Evolutionary conservation across 1,284 basidiomycete species (phyloP).

Genomic region (Nidula niveotomentosa): DNA sequence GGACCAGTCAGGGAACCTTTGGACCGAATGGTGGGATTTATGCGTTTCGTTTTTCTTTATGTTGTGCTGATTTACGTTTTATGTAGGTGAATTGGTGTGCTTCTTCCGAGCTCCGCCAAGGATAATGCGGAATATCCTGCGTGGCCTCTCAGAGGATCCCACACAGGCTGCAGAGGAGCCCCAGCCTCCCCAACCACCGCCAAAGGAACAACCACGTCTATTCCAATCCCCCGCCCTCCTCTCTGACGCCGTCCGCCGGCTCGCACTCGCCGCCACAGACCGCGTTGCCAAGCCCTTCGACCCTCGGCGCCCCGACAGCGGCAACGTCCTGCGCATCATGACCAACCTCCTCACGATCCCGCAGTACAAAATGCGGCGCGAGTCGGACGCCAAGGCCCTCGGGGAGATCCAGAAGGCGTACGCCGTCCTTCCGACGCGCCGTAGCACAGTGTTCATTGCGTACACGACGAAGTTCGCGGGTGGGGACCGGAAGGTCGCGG

Average conservation of each 20-base stretch:
- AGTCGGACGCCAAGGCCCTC: slow-evolving; percentile 29
- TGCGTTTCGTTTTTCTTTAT: background rate
- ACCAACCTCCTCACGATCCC: slow-evolving; percentile 68
- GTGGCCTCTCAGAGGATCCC: background rate
- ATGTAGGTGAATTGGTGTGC: slow-evolving; percentile 77
- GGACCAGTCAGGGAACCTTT: slow-evolving; percentile 82
- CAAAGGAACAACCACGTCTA: slow-evolving; percentile 24
- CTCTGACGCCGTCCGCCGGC: slow-evolving; percentile 64
- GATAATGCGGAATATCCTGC: slow-evolving; percentile 56
- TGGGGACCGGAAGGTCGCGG: slow-evolving; percentile 61
- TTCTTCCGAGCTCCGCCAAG: slow-evolving; percentile 81
- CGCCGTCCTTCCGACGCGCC: slow-evolving; percentile 36
- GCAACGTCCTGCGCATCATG: slow-evolving; percentile 68
- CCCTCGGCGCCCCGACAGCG: slow-evolving; percentile 43
- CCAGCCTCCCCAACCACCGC: slow-evolving; percentile 13
- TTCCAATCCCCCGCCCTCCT: slow-evolving; percentile 66
- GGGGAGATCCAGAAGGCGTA: slow-evolving; percentile 31
- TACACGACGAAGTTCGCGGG: slow-evolving; percentile 56
- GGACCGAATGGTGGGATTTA: slow-evolving; percentile 73
- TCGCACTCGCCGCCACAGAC: slow-evolving; percentile 61
- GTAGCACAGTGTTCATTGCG: slow-evolving; percentile 69
- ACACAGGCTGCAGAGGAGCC: slow-evolving; percentile 5
- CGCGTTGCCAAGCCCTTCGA: slow-evolving; percentile 35
- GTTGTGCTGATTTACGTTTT: background rate
- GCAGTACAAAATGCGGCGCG: slow-evolving; percentile 38